Evolutionary conservation across 768 basidiomycete genomes (phyloP), one percentile per base, ranked within the genome.

Genomic region (Candolleomyces efflorescens): DNA sequence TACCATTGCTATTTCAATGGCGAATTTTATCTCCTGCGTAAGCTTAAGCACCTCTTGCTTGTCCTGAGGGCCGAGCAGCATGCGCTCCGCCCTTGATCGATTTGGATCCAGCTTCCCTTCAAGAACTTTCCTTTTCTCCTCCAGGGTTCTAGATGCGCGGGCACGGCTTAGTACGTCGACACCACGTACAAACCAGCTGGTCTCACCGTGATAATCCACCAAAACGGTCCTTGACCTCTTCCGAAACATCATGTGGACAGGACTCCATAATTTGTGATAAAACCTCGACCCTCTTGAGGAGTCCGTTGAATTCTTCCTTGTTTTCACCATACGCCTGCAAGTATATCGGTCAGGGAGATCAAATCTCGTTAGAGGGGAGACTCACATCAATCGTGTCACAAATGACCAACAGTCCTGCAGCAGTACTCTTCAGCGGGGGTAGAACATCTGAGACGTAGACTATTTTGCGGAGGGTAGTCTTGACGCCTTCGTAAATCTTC

Each of bases 271-370:
- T 37, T 10, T 52, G 3, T n/a, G 22, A 22, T 26, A 52, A 17
- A 2, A 52, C 17, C 7, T 52, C 50, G 3, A 52, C 23, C 32
- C 50, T 26, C n/a, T 18, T n/a, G 15, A 27, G 50, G 3, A 52
- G 50, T 18, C 10, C 20, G 13, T 81, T 79, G 53, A 81, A 69
- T 51, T 81, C 77, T 37, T 75, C 3, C 10, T 17, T 11, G 18
- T 52, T 52, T 9, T 36, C 50, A 7, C 32, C 24, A 26, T 24
- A 23, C 10, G 17, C 15, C 50, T 52, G 32, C n/a, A 3, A 3
- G 32, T 27, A 9, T 3, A 18, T 18, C 5, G 23, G 6, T 23
- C 3, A 3, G 10, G 32, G 9, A 17, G 23, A 18, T 52, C 32
- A 7, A 3, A 18, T 10, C 10, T 13, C 17, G n/a, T 44, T 44